Conservation (phyloP, 495 filamentous ascomycete genomes). For the Penicillium daleae region DNA sequence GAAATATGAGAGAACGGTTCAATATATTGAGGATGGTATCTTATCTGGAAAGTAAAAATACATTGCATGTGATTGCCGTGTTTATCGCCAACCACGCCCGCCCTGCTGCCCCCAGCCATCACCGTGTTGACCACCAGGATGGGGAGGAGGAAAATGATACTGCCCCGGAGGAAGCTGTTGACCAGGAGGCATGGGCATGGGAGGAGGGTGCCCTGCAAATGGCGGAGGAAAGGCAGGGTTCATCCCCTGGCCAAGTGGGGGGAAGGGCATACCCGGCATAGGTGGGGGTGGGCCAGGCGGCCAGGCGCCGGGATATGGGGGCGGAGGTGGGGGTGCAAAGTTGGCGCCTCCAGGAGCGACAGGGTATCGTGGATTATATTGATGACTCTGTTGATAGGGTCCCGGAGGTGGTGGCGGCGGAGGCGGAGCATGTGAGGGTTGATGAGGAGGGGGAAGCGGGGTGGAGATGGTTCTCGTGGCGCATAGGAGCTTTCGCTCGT, state of each 20-base stretch:
- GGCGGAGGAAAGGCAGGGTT: slow-evolving; percentile 35
- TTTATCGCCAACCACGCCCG: slow-evolving; percentile 33
- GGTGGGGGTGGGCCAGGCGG: slow-evolving; percentile 49
- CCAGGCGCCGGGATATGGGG: slow-evolving; percentile 56
- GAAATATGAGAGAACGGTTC: not conserved
- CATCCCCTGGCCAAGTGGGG: slow-evolving; percentile 26
- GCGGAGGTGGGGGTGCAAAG: slow-evolving; percentile 50
- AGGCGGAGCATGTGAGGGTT: slow-evolving; percentile 29
- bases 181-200: slow-evolving; percentile 27
- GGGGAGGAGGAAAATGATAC: slow-evolving; percentile 44
- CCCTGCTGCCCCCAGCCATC: slow-evolving; percentile 28
- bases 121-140: slow-evolving; percentile 30
- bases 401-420: slow-evolving; percentile 28
- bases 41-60: slow-evolving; percentile 6
- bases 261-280: slow-evolving; percentile 27
- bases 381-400: slow-evolving; percentile 23
- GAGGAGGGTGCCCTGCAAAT: slow-evolving; percentile 23
- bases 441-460: slow-evolving; percentile 36
- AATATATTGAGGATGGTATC: not conserved
- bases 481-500: slow-evolving; percentile 55
- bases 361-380: slow-evolving; percentile 25
- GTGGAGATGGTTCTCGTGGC: slow-evolving; percentile 36
- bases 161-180: slow-evolving; percentile 44
- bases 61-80: not conserved
- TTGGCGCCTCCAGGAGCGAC: slow-evolving; percentile 10